Base-by-base conservation (phyloP, 2,329 filamentous ascomycete genomes). In the Lachnellula hyalina region DNA sequence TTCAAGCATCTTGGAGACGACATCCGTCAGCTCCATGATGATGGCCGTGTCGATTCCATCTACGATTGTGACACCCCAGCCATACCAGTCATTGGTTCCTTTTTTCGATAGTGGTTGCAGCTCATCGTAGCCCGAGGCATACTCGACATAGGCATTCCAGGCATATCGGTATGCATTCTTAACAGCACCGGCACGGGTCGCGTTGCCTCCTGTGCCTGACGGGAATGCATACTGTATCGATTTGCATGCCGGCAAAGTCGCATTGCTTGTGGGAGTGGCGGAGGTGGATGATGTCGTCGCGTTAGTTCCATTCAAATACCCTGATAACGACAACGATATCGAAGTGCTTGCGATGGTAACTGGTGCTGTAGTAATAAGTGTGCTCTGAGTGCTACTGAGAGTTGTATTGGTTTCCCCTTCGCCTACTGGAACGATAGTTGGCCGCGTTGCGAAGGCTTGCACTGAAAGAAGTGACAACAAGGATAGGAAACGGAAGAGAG, bases 101-200 rank as follows among this genome's bases (percentile, higher is more conserved):
- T 73, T 74, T 53, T 84, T 84, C 19, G 82, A 81, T 14, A 92
- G 74, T 3, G 93, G 93, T 49, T 73, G 78, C 12, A 96, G 73
- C 72, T 96, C 92, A 68, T 97, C 93, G 62, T 93, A 87, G 60
- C 84, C 82, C 82, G 88, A 93, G 9, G 91, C 92, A 64, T 84
- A 78, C 56, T 83, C 77, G 66, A 81, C 86, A 74, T 96, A 97
- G 21, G 87, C 89, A 3, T 77, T 73, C 92, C 92, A 96, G 0
- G 57, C 54, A 52, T 63, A 55, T 35, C 49, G 38, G 41, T 59
- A 65, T 21, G 58, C 60, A 2, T 56, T 51, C 21, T 51, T 56
- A 1, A 63, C 52, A 21, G 42, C 50, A n/a, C 25, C 23, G 8
- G 52, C 54, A n/a, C 48, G 47, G 35, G 35, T 42, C 17, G 47